phyloP scores from a whole-genome alignment of 257 asterid species.

The Knoxia roxburghii region DNA sequence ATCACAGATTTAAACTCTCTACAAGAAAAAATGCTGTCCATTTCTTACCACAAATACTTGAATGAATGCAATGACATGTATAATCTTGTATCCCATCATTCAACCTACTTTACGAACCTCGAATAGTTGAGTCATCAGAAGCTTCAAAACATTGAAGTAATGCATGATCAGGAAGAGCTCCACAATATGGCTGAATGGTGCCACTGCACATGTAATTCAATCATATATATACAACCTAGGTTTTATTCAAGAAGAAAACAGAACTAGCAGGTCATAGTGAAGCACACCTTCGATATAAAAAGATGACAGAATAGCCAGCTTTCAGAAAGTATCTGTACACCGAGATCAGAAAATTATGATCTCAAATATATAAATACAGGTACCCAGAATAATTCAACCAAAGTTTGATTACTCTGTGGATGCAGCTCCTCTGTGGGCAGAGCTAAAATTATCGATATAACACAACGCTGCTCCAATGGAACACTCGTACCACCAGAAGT shows the following conservation, averaged over 20 bases:
- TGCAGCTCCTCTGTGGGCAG: conserved; percentile 96
- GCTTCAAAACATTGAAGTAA: conserved; percentile 74
- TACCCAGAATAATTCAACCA: not conserved
- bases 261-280: conserved; percentile 6
- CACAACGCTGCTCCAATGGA: conserved; percentile 85
- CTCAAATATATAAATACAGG: no score
- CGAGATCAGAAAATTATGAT: no score
- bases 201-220: conserved; percentile 48
- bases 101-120: conserved; percentile 37
- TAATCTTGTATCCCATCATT: not conserved
- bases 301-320: conserved; percentile 85
- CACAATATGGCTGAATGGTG: conserved; percentile 80
- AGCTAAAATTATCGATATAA: conserved; percentile 93
- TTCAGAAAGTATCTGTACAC: conserved; percentile 71
- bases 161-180: conserved; percentile 86
- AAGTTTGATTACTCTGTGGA: conserved; percentile 72
- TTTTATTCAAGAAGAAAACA: not conserved
- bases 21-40: not conserved
- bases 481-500: conserved; percentile 98
- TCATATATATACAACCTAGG: not conserved
- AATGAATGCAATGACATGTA: not conserved
- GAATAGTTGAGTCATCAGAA: conserved; percentile 41
- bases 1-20: not conserved
- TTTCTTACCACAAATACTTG: no score
- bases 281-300: conserved; percentile 77